These are phyloP conservation scores for Arthroderma sp. DNA, from an alignment of 2,329 filamentous ascomycete species.

Conservation along the genomic window DNA sequence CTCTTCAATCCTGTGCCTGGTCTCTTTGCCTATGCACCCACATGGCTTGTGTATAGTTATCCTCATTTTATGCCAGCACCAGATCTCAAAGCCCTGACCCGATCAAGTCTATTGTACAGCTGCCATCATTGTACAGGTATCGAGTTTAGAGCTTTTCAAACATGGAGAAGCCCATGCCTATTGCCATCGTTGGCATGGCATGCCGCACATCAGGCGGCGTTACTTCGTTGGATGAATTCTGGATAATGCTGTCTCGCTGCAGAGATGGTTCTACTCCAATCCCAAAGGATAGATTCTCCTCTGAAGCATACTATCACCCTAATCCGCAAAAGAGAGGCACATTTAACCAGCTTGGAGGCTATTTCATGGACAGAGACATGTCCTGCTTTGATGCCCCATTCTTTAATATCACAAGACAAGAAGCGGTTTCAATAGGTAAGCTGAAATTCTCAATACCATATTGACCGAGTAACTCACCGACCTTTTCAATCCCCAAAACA, in stretches of 20 bases:
- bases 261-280: slow-evolving; percentile 9
- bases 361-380: slow-evolving; percentile 24
- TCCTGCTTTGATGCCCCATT: slow-evolving; percentile 22
- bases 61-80: too few species aligned
- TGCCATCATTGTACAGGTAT: too few species aligned
- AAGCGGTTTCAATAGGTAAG: too few species aligned
- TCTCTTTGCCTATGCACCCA: too few species aligned
- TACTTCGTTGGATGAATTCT: neutral
- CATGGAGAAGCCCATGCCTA: neutral
- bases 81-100: too few species aligned
- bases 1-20: too few species aligned
- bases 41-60: too few species aligned
- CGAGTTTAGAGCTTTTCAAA: too few species aligned
- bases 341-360: slow-evolving; percentile 9
- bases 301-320: slow-evolving; percentile 5
- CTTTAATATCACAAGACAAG: slow-evolving; percentile 18
- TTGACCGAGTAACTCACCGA: too few species aligned
- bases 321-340: neutral
- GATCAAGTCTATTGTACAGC: too few species aligned
- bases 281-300: slow-evolving; percentile 13
- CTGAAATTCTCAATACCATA: too few species aligned
- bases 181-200: slow-evolving; percentile 8
- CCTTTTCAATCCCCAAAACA: slow-evolving; percentile 31
- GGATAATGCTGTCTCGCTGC: slow-evolving; percentile 9
- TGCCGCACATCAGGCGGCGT: slow-evolving; percentile 7